Evolutionary conservation across 2,329 filamentous ascomycete genomes (phyloP).

Genomic region (Talaromyces sp.): DNA sequence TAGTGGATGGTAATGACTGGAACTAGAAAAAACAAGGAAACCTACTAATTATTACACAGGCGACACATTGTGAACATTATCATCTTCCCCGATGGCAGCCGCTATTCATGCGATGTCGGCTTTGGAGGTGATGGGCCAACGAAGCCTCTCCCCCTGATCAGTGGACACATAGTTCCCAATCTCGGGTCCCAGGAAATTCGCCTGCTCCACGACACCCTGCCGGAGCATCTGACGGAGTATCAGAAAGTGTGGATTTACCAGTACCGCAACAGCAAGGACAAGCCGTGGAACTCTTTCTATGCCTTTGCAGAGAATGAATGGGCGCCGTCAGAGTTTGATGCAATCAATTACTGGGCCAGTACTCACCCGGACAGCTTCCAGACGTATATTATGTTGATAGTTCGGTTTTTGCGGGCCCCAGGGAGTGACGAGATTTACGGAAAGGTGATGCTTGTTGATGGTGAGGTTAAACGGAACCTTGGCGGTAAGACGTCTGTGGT

Average conservation of each 20-base stretch:
- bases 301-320: constrained; percentile 37
- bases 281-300: constrained; percentile 40
- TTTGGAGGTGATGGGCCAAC: constrained; percentile 60
- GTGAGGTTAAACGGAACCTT: constrained; percentile 37
- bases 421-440: constrained; percentile 23
- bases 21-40: background rate
- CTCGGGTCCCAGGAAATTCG: constrained; percentile 54
- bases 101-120: constrained; percentile 53
- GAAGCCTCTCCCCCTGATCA: constrained; percentile 48
- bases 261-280: constrained; percentile 29
- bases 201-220: constrained; percentile 45
- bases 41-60: constrained; percentile 20
- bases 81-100: constrained; percentile 40
- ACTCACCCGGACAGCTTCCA: constrained; percentile 25
- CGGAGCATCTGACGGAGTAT: constrained; percentile 34
- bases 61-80: constrained; percentile 56
- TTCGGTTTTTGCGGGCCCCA: constrained; percentile 32
- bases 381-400: constrained; percentile 27
- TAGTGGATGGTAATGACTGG: constrained; percentile 18
- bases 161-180: constrained; percentile 39
- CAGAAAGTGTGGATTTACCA: constrained; percentile 52
- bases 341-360: constrained; percentile 34
- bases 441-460: constrained; percentile 25
- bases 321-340: constrained; percentile 33
- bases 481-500: constrained; percentile 38